These are phyloP conservation scores for Multifurca ochricompacta DNA, from an alignment of 768 basidiomycete species.

Conservation along the genomic window DNA sequence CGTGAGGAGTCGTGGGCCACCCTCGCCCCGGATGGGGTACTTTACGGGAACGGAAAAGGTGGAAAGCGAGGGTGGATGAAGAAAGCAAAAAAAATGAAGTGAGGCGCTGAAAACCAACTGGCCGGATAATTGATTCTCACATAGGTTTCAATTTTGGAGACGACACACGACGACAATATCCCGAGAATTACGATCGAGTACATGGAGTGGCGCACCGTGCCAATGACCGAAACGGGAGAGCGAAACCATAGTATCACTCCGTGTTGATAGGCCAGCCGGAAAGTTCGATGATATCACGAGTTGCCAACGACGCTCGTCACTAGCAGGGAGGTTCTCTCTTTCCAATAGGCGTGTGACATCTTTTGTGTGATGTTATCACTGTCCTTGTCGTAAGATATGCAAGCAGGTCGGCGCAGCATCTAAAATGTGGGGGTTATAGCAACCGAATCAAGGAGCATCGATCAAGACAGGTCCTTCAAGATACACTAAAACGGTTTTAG, in stretches of 20 bases:
- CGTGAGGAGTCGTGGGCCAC: slow-evolving; percentile 3
- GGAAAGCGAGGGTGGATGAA: neutral
- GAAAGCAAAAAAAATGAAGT: slow-evolving; percentile 2
- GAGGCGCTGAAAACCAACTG: slow-evolving; percentile 2
- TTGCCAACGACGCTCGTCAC: slow-evolving; percentile 7
- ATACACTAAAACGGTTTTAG: slow-evolving; percentile 2
- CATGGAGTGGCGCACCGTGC: neutral
- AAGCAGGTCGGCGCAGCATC: slow-evolving; percentile 1
- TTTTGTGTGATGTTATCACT: slow-evolving; percentile 1
- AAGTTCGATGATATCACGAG: neutral
- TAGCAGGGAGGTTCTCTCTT: neutral
- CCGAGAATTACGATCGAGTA: slow-evolving; percentile 15
- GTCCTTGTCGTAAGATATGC: neutral
- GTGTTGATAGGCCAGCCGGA: slow-evolving; percentile 3
- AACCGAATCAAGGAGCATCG: slow-evolving; percentile 5
- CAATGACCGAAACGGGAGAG: slow-evolving; percentile 3
- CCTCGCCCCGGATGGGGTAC: slow-evolving; percentile 11
- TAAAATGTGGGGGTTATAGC: slow-evolving; percentile 16
- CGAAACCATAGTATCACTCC: neutral
- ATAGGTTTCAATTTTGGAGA: slow-evolving; percentile 7
- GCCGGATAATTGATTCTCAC: slow-evolving; percentile 17
- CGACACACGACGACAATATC: no score
- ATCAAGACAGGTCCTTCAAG: neutral
- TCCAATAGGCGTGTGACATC: neutral
- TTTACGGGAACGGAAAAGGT: neutral